These are phyloP conservation scores for Fusarium xyrophilum DNA, from an alignment of 2,329 filamentous ascomycete genomes.

Conservation along the genomic window DNA sequence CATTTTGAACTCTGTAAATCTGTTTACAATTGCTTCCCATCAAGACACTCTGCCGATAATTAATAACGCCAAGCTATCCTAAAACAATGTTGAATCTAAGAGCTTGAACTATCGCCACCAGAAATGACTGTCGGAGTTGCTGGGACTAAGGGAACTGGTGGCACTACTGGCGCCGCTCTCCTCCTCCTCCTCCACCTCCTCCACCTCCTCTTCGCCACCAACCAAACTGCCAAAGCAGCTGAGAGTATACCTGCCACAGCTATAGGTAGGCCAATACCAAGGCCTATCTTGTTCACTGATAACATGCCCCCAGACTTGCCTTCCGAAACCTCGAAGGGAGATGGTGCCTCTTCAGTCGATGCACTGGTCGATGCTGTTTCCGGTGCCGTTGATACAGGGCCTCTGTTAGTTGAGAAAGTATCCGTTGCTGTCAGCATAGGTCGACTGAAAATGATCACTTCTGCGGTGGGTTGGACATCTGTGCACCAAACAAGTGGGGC, in stretches of 20 bases:
- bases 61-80: background rate
- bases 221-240: background rate
- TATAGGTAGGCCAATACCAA: background rate
- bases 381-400: fast-evolving
- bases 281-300: background rate
- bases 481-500: background rate
- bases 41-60: too few relatives aligned
- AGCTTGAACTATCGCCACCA: background rate
- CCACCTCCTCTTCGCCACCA: background rate
- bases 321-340: background rate
- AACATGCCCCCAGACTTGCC: background rate
- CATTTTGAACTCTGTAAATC: too few relatives aligned
- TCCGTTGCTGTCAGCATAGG: background rate
- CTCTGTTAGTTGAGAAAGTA: background rate
- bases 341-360: background rate
- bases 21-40: background rate
- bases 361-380: background rate
- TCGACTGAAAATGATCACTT: background rate
- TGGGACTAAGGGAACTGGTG: background rate
- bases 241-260: background rate
- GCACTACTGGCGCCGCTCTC: fast-evolving
- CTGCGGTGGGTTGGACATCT: too few relatives aligned
- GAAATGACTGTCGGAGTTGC: background rate
- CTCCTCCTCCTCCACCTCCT: background rate
- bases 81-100: background rate